Percentiles rank a stretch among this genome's conserved stretches.
Conservation (phyloP, 768 basidiomycete species). For the Tulasnella sp. region DNA sequence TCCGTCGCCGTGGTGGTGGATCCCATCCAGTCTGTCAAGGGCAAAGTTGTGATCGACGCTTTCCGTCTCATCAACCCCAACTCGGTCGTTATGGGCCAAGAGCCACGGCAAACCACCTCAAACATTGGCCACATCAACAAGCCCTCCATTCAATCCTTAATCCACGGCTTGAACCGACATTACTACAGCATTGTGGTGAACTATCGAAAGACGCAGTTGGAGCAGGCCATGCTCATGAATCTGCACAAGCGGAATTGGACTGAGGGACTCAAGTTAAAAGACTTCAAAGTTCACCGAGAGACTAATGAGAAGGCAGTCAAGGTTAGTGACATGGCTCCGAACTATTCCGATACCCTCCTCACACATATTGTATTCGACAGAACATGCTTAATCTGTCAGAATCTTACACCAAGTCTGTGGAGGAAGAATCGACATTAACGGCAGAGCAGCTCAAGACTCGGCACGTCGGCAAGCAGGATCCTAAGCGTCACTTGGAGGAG, state of each 20-base stretch:
- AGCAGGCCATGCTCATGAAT: slow-evolving; percentile 98
- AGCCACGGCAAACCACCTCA: slow-evolving; percentile 93
- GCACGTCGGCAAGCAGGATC: slow-evolving; percentile 96
- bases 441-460: slow-evolving; percentile 91
- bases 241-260: slow-evolving; percentile 99
- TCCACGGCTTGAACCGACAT: slow-evolving; percentile 95
- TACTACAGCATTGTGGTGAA: slow-evolving; percentile 98
- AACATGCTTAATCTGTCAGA: slow-evolving; percentile 89
- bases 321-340: slow-evolving; percentile 41
- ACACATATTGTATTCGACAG: slow-evolving; percentile 35
- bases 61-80: slow-evolving; percentile 95
- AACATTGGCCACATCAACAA: slow-evolving; percentile 99
- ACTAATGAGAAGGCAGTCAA: slow-evolving; percentile 90
- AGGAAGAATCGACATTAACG: slow-evolving; percentile 94
- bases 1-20: slow-evolving; percentile 97
- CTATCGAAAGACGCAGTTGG: slow-evolving; percentile 96
- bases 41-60: slow-evolving; percentile 98
- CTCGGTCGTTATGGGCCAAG: slow-evolving; percentile 80
- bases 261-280: slow-evolving; percentile 84
- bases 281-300: slow-evolving; percentile 83
- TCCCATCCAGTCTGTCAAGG: slow-evolving; percentile 97
- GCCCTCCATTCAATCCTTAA: slow-evolving; percentile 96
- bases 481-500: slow-evolving; percentile 95
- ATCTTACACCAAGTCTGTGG: slow-evolving; percentile 95
- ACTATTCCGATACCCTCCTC: neutral